phyloP scores from a whole-genome alignment of 2,329 filamentous ascomycete genomes.

The Graphilbum fragrans region DNA sequence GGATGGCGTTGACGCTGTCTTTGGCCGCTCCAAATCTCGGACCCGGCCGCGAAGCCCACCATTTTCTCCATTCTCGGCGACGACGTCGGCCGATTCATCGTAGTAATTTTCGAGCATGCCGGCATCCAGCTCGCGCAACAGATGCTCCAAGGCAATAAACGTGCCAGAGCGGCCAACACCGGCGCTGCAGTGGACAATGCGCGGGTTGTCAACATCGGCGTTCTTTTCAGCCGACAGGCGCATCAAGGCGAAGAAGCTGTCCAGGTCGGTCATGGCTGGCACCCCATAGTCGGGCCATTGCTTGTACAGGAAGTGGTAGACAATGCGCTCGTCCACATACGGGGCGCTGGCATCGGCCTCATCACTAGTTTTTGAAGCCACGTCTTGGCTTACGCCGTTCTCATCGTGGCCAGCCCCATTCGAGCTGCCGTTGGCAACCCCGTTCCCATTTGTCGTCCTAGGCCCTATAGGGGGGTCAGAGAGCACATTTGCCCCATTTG shows the following conservation, averaged over 20 bases:
- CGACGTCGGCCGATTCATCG: conserved; percentile 3
- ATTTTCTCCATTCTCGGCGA: conserved; percentile 16
- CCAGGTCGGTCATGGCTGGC: conserved; percentile 55
- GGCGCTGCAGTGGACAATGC: conserved; percentile 79
- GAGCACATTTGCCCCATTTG: not conserved
- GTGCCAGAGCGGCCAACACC: conserved; percentile 91
- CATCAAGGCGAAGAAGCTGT: conserved; percentile 58
- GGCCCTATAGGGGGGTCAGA: not conserved
- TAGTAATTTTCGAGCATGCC: conserved; percentile 50
- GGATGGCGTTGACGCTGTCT: not conserved
- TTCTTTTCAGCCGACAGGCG: conserved; percentile 50
- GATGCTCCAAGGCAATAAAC: conserved; percentile 90
- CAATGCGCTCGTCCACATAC: conserved; percentile 41
- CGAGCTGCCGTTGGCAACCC: too few species aligned
- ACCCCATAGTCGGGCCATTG: conserved; percentile 88
- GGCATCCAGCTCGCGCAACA: conserved; percentile 68
- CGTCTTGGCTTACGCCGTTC: too few species aligned
- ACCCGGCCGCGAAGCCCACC: conserved; percentile 5
- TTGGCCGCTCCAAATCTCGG: not conserved
- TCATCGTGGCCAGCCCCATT: too few species aligned
- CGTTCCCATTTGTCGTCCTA: too few species aligned
- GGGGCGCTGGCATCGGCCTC: conserved; percentile 2
- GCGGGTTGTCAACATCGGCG: conserved; percentile 48
- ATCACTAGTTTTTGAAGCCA: too few species aligned
- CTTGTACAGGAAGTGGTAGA: conserved; percentile 79